Percentiles rank a stretch among this genome's conserved stretches.
These are phyloP conservation scores for Austroboletus novae-zelandiae DNA, from an alignment of 1,284 basidiomycete genomes.

Conservation along the genomic window DNA sequence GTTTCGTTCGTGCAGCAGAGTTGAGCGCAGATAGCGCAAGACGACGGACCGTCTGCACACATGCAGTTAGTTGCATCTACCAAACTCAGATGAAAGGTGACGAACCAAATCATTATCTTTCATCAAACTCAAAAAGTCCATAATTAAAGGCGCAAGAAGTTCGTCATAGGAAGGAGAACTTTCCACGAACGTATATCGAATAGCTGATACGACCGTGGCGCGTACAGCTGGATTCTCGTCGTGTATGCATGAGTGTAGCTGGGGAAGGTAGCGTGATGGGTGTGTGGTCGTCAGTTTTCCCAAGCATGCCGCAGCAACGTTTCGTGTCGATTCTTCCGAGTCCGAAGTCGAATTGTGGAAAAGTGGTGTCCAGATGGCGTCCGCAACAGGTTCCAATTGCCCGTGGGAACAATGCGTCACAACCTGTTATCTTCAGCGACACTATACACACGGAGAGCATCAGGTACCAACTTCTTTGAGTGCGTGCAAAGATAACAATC, in stretches of 20 bases:
- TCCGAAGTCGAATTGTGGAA: slow-evolving; percentile 78
- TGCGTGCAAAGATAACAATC: slow-evolving; percentile 85
- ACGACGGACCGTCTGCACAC: slow-evolving; percentile 74
- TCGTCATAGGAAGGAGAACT: slow-evolving; percentile 84
- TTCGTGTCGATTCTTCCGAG: slow-evolving; percentile 88
- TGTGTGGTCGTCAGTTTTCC: slow-evolving; percentile 93
- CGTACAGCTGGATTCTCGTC: slow-evolving; percentile 71
- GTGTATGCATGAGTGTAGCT: slow-evolving; percentile 82
- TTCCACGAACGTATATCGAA: slow-evolving; percentile 95
- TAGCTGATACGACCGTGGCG: slow-evolving; percentile 90
- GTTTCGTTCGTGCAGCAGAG: slow-evolving; percentile 92
- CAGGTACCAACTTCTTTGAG: slow-evolving; percentile 75
- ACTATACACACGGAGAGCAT: too few species aligned
- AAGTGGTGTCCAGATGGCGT: slow-evolving; percentile 86
- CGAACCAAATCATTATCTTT: slow-evolving; percentile 81
- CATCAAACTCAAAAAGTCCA: slow-evolving; percentile 90
- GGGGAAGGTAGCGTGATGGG: slow-evolving; percentile 84
- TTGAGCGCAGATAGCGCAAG: slow-evolving; percentile 88
- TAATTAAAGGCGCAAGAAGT: slow-evolving; percentile 78
- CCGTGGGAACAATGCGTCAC: slow-evolving; percentile 86
- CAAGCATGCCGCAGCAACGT: slow-evolving; percentile 94
- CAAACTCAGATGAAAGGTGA: neutral
- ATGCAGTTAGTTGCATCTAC: slow-evolving; percentile 3
- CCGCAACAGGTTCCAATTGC: slow-evolving; percentile 82
- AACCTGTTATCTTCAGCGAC: slow-evolving; percentile 48